Percentiles rank a stretch among this genome's conserved stretches.
phyloP scores from a whole-genome alignment of 1,284 basidiomycete species.

The Ganoderma lingzhi region DNA sequence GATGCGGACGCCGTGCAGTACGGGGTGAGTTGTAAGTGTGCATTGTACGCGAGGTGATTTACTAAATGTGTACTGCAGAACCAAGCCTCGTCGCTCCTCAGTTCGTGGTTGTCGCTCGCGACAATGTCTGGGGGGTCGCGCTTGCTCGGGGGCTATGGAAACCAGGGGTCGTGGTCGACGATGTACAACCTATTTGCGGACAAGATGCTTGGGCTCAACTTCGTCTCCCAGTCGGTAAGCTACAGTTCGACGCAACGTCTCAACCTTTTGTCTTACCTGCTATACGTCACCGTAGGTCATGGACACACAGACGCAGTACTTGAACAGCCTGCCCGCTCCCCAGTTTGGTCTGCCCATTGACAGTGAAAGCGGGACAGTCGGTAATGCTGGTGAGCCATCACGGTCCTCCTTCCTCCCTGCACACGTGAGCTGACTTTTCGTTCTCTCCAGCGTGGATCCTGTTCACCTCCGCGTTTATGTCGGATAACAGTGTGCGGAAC shows the following conservation, averaged over 20 bases:
- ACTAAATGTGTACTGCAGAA: conserved; percentile 17
- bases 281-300: conserved; percentile 6
- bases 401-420: background rate
- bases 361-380: conserved; percentile 19
- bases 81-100: conserved; percentile 27
- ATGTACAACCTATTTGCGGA: conserved; percentile 75
- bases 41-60: too few relatives aligned
- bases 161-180: conserved; percentile 61
- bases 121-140: conserved; percentile 49
- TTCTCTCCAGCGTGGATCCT: conserved; percentile 34
- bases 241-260: background rate
- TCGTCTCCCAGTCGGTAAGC: conserved; percentile 36
- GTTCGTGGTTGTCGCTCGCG: conserved; percentile 41
- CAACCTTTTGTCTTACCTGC: background rate
- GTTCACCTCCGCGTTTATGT: conserved; percentile 37
- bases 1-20: conserved; percentile 56
- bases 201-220: conserved; percentile 52
- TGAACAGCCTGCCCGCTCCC: conserved; percentile 16
- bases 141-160: conserved; percentile 48
- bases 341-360: conserved; percentile 32
- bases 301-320: conserved; percentile 21
- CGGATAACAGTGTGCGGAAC: conserved; percentile 32
- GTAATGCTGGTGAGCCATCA: conserved; percentile 25
- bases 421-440: background rate
- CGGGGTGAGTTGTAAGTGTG: conserved; percentile 43